phyloP scores from a whole-genome alignment of 2,329 filamentous ascomycete genomes.

The Ramichloridium luteum region DNA sequence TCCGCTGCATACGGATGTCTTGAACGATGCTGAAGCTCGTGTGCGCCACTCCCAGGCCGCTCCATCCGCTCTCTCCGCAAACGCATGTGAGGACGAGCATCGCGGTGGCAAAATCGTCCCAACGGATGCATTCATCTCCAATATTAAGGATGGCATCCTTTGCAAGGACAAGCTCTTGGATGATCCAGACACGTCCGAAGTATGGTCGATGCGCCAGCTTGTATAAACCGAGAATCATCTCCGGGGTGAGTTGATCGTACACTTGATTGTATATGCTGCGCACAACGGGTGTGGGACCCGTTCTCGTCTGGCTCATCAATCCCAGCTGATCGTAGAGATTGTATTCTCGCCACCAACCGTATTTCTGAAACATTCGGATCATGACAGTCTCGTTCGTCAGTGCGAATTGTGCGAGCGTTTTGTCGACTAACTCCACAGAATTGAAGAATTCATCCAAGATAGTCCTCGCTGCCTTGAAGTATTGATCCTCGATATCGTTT shows the following conservation, averaged over 20 bases:
- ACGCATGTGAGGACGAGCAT: not conserved
- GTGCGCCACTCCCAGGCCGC: not conserved
- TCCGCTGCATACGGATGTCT: not conserved
- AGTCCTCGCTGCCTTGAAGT: not conserved
- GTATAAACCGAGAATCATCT: not conserved
- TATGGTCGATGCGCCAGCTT: not conserved
- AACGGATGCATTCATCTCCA: not conserved
- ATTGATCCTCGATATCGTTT: not conserved
- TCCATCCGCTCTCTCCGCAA: not conserved
- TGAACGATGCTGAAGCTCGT: not conserved
- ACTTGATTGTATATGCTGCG: not conserved
- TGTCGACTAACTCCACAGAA: not conserved
- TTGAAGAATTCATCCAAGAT: not conserved
- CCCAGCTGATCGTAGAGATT: not conserved
- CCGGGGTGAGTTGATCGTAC: not conserved
- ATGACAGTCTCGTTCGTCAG: not conserved
- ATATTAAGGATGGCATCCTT: not conserved
- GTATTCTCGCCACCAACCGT: not conserved
- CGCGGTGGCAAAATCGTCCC: constrained; percentile 1
- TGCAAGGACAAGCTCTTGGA: not conserved
- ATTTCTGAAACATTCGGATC: not conserved
- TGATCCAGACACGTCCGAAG: constrained; percentile 1
- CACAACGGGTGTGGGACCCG: not conserved
- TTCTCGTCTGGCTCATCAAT: not conserved
- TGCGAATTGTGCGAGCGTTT: not conserved